Evolutionary conservation across 202 grass and related monocot species (phyloP).

Genomic region (Zizania palustris): DNA sequence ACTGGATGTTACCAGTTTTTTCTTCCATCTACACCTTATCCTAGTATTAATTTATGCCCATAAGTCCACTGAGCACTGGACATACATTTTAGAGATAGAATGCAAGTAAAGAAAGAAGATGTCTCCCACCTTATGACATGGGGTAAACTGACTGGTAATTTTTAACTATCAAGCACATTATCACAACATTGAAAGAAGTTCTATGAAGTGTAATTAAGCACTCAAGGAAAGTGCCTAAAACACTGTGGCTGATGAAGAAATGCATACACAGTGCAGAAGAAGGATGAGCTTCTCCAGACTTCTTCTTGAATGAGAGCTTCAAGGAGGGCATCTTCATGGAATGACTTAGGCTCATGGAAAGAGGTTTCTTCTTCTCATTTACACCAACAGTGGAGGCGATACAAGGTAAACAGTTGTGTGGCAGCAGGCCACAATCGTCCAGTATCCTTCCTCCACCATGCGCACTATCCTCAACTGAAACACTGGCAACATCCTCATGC

Average conservation of each 20-base stretch:
- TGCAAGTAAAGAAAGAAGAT: not conserved
- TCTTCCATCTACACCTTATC: not conserved
- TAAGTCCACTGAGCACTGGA: not conserved
- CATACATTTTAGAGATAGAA: constrained; percentile 4
- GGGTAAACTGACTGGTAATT: not conserved
- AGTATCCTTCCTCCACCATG: constrained; percentile 57
- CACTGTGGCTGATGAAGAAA: constrained; percentile 21
- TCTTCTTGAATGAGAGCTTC: constrained; percentile 92
- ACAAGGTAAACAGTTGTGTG: constrained; percentile 85
- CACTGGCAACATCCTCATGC: constrained; percentile 55
- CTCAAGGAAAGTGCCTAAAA: not conserved
- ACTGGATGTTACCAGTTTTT: constrained; percentile 12
- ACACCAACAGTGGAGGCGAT: constrained; percentile 62
- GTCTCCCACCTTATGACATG: not conserved
- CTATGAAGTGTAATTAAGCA: not conserved
- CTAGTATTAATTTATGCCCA: constrained; percentile 9
- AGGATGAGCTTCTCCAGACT: constrained; percentile 73
- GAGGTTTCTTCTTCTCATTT: constrained; percentile 70
- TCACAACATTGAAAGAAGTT: not conserved
- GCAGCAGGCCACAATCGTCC: constrained; percentile 72
- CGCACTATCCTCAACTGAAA: constrained; percentile 45
- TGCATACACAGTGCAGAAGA: constrained; percentile 69
- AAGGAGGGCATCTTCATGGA: constrained; percentile 80
- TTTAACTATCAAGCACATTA: constrained; percentile 11
- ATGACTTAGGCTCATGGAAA: constrained; percentile 69